These are phyloP conservation scores for Fusarium avenaceum DNA, from an alignment of 2,329 filamentous ascomycete genomes.

Conservation along the genomic window DNA sequence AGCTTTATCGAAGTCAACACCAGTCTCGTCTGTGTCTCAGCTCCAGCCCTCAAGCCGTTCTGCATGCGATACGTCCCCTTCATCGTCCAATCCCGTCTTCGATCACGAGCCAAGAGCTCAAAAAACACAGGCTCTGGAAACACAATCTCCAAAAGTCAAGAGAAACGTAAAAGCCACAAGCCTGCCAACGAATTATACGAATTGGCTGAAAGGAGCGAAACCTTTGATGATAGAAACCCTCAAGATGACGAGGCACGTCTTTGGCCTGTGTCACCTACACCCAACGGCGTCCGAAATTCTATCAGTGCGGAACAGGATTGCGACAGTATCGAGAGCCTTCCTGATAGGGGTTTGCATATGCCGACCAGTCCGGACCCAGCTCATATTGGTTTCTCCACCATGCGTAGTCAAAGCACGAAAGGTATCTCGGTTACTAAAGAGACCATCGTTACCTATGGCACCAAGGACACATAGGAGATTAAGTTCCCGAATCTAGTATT, in stretches of 20 bases:
- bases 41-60: constrained; percentile 64
- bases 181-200: constrained; percentile 43
- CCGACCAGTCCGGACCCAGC: constrained; percentile 36
- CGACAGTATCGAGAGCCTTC: constrained; percentile 43
- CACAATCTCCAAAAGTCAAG: constrained; percentile 22
- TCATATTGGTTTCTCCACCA: constrained; percentile 40
- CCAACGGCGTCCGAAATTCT: not conserved
- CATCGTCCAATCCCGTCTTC: constrained; percentile 46
- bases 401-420: constrained; percentile 25
- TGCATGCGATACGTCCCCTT: constrained; percentile 55
- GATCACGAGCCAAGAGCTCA: constrained; percentile 36
- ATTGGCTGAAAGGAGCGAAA: constrained; percentile 41
- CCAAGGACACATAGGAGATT: constrained; percentile 10
- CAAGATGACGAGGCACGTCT: constrained; percentile 47
- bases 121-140: constrained; percentile 14
- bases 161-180: constrained; percentile 36
- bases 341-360: constrained; percentile 25
- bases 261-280: constrained; percentile 15
- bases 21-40: constrained; percentile 63
- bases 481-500: not conserved
- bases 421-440: constrained; percentile 48
- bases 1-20: constrained; percentile 64
- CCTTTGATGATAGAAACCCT: constrained; percentile 12
- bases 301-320: constrained; percentile 24
- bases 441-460: constrained; percentile 44